Evolutionary conservation across 2,329 filamentous ascomycete species (phyloP).

Genomic region (Aspergillus sp.): DNA sequence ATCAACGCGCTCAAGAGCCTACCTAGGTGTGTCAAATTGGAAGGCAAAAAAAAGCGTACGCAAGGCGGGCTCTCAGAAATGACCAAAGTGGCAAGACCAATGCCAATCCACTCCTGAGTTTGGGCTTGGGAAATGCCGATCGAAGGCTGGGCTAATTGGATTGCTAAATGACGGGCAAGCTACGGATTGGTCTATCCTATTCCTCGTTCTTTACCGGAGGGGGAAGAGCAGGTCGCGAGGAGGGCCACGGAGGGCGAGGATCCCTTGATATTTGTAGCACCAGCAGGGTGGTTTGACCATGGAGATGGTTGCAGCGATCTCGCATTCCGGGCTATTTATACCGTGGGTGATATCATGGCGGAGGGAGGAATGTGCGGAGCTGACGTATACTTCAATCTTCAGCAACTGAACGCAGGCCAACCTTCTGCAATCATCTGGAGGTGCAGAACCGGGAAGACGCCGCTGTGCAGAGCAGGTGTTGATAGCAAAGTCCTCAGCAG

Average conservation of each 20-base stretch:
- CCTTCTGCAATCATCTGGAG: too few species aligned
- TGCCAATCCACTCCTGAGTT: background rate
- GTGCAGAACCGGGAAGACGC: too few species aligned
- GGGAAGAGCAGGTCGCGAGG: background rate
- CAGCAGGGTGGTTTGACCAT: background rate
- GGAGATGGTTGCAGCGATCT: background rate
- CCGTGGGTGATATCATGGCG: background rate
- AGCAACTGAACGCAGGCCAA: background rate
- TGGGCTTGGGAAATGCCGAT: slow-evolving; percentile 3
- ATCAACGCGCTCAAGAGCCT: background rate
- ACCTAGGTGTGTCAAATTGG: background rate
- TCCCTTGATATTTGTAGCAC: background rate
- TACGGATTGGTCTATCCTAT: background rate
- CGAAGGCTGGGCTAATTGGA: background rate
- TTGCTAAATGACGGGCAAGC: background rate
- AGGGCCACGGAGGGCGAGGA: background rate
- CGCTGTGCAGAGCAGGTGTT: too few species aligned
- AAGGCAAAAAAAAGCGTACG: background rate
- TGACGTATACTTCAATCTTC: background rate
- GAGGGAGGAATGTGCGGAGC: background rate
- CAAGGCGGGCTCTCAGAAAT: background rate
- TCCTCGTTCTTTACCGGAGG: background rate
- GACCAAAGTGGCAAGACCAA: background rate
- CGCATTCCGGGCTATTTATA: background rate
- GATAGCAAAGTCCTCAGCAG: too few species aligned